Evolutionary conservation across 192 early-diverging fungal genomes (phyloP), one percentile per base, ranked within the genome.

Genomic region (Haplosporangium gracile): DNA sequence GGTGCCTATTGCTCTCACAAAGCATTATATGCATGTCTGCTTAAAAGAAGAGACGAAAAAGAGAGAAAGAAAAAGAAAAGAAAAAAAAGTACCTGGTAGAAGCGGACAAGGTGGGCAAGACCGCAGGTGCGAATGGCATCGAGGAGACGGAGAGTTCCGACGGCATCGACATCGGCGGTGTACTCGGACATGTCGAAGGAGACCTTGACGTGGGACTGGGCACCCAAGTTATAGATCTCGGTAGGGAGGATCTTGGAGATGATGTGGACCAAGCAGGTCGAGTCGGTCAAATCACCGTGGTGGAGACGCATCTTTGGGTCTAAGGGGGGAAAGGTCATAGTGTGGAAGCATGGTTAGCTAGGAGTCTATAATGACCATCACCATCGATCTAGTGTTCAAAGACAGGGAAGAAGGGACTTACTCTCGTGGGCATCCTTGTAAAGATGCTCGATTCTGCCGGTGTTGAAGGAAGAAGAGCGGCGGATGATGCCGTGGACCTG

Each of bases 391-490:
- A 8, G 11, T 20, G n/a, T 43, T 26, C 57, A 36, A 75, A 22
- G 47, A 13, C 11, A n/a, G n/a, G 0, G 47, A 43, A 8, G 47
- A 43, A 36, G 36, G 36, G 36, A 80, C 89, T 88, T 92, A 92
- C 92, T 88, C 78, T 90, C 90, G 74, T 95, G 95, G 75, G 88
- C 89, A 87, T 95, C 95, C 80, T 91, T 91, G 83, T 96, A 96
- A 38, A 96, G 89, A 85, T 95, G 94, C 72, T 94, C 93, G 80
- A 96, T 95, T 82, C 95, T 89, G 22, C 94, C 94, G 55, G 95
- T 96, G 81, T 96, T 96, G 90, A 96, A 96, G 10, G 95, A 96
- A 42, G 95, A 96, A 13, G 95, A 96, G 60, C 95, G 91, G 68
- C 95, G 93, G 74, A 96, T 95, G 80, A 96, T 95, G 65, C 95